These are phyloP conservation scores for Herpetospermum pedunculosum DNA, from an alignment of 306 rosid species.

Conservation along the genomic window DNA sequence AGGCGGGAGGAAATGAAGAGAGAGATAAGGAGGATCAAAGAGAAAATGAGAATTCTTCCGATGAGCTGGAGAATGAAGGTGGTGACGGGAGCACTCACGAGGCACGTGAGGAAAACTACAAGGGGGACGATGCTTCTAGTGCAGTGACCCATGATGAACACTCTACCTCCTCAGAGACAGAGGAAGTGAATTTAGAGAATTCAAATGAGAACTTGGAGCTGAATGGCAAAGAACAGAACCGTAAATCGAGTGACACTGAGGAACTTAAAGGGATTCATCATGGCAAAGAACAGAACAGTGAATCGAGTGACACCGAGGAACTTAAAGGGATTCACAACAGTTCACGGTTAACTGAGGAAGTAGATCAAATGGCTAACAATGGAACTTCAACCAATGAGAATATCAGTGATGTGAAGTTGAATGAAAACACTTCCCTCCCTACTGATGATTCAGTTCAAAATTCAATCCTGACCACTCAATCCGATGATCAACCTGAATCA, in stretches of 20 bases:
- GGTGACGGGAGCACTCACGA: slow-evolving; percentile 35
- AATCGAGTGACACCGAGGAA: slow-evolving; percentile 17
- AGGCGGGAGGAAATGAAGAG: slow-evolving; percentile 26
- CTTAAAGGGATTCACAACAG: slow-evolving; percentile 18
- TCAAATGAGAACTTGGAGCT: slow-evolving; percentile 23
- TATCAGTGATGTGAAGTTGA: neutral
- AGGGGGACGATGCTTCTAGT: slow-evolving; percentile 94
- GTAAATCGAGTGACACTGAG: slow-evolving; percentile 12
- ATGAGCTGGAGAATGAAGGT: slow-evolving; percentile 25
- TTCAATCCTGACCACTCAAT: slow-evolving; percentile 15
- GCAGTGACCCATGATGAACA: slow-evolving; percentile 78
- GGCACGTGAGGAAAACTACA: slow-evolving; percentile 89
- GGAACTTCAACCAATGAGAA: slow-evolving; percentile 17
- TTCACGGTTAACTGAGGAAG: slow-evolving; percentile 25
- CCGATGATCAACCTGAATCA: slow-evolving; percentile 22
- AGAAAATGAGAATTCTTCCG: slow-evolving; percentile 30
- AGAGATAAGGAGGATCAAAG: slow-evolving; percentile 25
- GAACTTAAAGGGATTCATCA: slow-evolving; percentile 19
- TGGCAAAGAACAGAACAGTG: slow-evolving; percentile 27
- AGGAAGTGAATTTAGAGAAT: slow-evolving; percentile 26
- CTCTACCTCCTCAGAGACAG: slow-evolving; percentile 24
- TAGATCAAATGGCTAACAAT: slow-evolving; percentile 17
- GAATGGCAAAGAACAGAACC: slow-evolving; percentile 23
- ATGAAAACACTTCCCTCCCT: slow-evolving; percentile 14
- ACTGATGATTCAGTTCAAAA: slow-evolving; percentile 17